Base-by-base conservation (phyloP, 371 early-diverging fungal species). In the Mucor indicus region DNA sequence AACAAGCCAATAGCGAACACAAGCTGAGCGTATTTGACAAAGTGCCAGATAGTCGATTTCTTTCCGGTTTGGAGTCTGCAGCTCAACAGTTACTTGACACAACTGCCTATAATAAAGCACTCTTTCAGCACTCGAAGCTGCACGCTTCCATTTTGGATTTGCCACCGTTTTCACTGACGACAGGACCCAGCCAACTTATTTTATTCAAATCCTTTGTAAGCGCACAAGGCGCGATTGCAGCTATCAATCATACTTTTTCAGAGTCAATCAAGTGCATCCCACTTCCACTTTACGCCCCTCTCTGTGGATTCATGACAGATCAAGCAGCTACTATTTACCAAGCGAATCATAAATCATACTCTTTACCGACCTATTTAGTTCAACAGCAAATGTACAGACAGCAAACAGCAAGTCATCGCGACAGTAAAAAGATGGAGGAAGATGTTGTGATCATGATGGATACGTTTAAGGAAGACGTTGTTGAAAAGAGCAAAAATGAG, bases 211-310 rank as follows among this genome's bases (percentile, higher is more conserved):
- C 64, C 0, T 57, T 61, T 29, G 57, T 74, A 10, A 61, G 50
- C n/a, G 51, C 64, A 1, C 58, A 61, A 6, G 75, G 67, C 13
- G 56, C 60, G 4, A 27, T 53, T 2, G 47, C 64, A 3, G 66
- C 71, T 10, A 54, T 74, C 44, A 74, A 74, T 31, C 58, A 68
- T 25, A 63, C 66, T 1, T 38, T 57, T 9, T 30, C 61, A 16
- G 67, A 70, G 12, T 53, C 57, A 1, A 33, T 66, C 15, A 65
- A 65, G 21, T 74, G 64, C 39, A 38, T 70, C 6, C 69, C 75
- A 8, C 30, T 67, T 2, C 25, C 60, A 2, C 8, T 70, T 4
- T 67, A 65, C 24, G 53, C 42, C 1, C 39, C 50, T 0, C 51
- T 74, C 5, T 50, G 59, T 15, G 50, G 44, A 12, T 50, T 49